Evolutionary conservation across 192 early-diverging fungal genomes (phyloP).

Genomic region (Podila verticillata): DNA sequence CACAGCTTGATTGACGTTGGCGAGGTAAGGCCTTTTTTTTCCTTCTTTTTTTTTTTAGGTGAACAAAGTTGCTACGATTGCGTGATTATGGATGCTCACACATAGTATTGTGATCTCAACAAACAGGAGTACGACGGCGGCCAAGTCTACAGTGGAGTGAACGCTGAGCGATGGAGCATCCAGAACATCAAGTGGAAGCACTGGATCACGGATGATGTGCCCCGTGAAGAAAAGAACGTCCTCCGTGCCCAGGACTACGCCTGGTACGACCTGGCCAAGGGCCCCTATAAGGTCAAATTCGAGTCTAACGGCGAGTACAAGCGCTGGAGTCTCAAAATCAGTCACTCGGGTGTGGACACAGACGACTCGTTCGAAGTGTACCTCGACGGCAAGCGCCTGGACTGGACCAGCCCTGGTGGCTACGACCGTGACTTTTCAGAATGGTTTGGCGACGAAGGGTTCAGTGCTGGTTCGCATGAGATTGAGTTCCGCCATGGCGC

Average conservation of each 20-base stretch:
- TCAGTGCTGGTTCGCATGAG: conserved; percentile 55
- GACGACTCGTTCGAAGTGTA: conserved; percentile 57
- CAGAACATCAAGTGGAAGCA: conserved; percentile 64
- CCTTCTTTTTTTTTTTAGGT: too few species aligned
- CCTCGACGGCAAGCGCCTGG: conserved; percentile 60
- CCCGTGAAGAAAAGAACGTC: conserved; percentile 52
- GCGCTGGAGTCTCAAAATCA: conserved; percentile 65
- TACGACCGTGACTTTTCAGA: conserved; percentile 62
- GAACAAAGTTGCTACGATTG: too few species aligned
- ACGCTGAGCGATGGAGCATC: conserved; percentile 57
- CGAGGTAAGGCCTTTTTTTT: conserved; percentile 1
- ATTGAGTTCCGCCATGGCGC: conserved; percentile 58
- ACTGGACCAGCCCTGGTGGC: conserved; percentile 58
- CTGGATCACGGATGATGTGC: conserved; percentile 59
- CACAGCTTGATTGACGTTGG: conserved; percentile 48
- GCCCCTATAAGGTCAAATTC: conserved; percentile 61
- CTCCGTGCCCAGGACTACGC: conserved; percentile 62
- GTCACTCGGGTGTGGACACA: conserved; percentile 64
- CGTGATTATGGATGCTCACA: too few species aligned
- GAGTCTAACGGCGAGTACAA: conserved; percentile 57
- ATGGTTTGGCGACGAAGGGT: conserved; percentile 52
- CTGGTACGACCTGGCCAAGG: conserved; percentile 70
- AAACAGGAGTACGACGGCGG: conserved; percentile 40
- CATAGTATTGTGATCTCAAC: not conserved
- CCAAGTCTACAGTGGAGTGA: conserved; percentile 60